phyloP scores from a whole-genome alignment of 2,329 filamentous ascomycete genomes.

The Phoma sp. region DNA sequence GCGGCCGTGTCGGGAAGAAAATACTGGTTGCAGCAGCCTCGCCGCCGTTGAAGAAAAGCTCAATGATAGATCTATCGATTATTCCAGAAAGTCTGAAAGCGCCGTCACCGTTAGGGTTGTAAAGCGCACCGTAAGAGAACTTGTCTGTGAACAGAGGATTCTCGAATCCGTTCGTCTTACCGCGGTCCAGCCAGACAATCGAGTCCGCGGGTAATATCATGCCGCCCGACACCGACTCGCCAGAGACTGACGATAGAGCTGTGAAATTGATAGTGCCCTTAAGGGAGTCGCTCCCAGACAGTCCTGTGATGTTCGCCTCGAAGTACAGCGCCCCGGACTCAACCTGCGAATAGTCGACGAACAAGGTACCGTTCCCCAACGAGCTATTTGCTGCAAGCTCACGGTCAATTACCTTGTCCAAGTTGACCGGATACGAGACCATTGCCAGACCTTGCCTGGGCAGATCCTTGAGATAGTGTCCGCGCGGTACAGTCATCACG shows the following conservation, averaged over 20 bases:
- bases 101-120: slow-evolving; percentile 30
- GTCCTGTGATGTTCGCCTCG: slow-evolving; percentile 58
- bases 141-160: slow-evolving; percentile 64
- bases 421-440: slow-evolving; percentile 58
- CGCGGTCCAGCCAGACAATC: slow-evolving; percentile 56
- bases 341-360: slow-evolving; percentile 59
- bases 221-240: slow-evolving; percentile 58
- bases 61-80: slow-evolving; percentile 61
- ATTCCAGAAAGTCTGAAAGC: slow-evolving; percentile 55
- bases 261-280: slow-evolving; percentile 58
- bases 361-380: slow-evolving; percentile 57
- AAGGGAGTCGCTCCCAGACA: slow-evolving; percentile 41
- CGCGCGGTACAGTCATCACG: slow-evolving; percentile 59
- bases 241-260: slow-evolving; percentile 56
- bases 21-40: slow-evolving; percentile 57
- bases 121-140: slow-evolving; percentile 49
- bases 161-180: slow-evolving; percentile 56
- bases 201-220: slow-evolving; percentile 54
- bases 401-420: slow-evolving; percentile 54
- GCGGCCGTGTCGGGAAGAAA: slow-evolving; percentile 56
- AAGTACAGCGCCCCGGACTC: slow-evolving; percentile 61
- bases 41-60: slow-evolving; percentile 62
- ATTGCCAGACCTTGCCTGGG: slow-evolving; percentile 60
- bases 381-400: slow-evolving; percentile 52
- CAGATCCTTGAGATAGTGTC: slow-evolving; percentile 59